Evolutionary conservation across 2,329 filamentous ascomycete species (phyloP), one percentile per base, ranked within the genome.

Genomic region (Colletotrichum abscissum): DNA sequence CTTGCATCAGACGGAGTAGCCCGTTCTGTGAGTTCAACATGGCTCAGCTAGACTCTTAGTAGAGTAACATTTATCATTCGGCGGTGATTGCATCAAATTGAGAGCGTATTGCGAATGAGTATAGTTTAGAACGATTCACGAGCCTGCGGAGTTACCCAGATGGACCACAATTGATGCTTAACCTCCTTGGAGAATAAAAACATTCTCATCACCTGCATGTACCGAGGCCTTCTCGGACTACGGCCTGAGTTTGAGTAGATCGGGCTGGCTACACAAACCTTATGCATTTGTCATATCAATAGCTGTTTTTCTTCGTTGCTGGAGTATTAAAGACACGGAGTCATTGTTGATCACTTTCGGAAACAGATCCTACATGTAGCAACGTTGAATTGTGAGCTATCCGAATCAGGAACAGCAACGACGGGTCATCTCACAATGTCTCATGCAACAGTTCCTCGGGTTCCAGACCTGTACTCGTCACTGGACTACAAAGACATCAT

Each of bases 401-500:
- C 6, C 1, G 24, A 9, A 54, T 26, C 16, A n/a, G 24, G 3
- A 22, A 1, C 8, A 12, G 7, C 1, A 7, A 19, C 42, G 7
- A 49, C 7, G 7, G 19, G 19, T 49, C 19, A 24, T 12, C 11
- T 9, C 24, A 59, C 2, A 16, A 62, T 66, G 56, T 42, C 22
- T 30, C 3, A 30, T 2, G 26, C 52, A 16, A 49, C 2, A 1
- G n/a, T 33, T 11, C 19, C 11, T 5, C 35, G 7, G 7, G 28
- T 71, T 0, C 67, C 71, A 0, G 8, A 56, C 9, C 55, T 63
- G 9, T 74, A 75, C 19, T 19, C 58, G 16, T 54, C 63, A 33
- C 26, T 69, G 1, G 16, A 35, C 22, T 74, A 46, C 62, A 63
- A 72, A 9, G 72, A 74, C n/a, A 75, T 75, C 1, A 4, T 57